A percentile compares a stretch with the other conserved stretches of the same genome.
Evolutionary conservation across 768 basidiomycete genomes (phyloP).

Genomic region (Sistotremastrum suecicum): DNA sequence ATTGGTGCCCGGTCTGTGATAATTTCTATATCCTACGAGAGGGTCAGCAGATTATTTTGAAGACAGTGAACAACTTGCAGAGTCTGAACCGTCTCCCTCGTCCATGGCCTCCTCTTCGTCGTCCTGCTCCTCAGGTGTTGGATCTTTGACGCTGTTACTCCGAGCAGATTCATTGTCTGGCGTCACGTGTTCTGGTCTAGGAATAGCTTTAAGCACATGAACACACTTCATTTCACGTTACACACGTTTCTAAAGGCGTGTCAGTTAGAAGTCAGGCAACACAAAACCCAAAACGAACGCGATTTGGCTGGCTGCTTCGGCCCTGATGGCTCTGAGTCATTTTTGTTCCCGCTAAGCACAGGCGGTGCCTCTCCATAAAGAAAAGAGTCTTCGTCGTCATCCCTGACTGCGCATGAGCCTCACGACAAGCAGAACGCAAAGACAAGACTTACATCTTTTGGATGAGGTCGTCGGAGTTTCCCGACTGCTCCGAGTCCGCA

Average conservation of each 20-base stretch:
- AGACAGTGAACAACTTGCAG: background rate
- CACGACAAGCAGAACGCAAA: too few relatives aligned
- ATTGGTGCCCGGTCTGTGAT: constrained; percentile 71
- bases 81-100: constrained; percentile 10
- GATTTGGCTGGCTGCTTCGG: constrained; percentile 33
- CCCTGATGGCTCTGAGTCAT: constrained; percentile 14
- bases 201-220: constrained; percentile 12
- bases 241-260: constrained; percentile 20
- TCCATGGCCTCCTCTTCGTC: constrained; percentile 22
- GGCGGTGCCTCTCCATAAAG: constrained; percentile 42
- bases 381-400: constrained; percentile 70
- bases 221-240: constrained; percentile 19
- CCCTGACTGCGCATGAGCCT: constrained; percentile 1
- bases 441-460: too few relatives aligned
- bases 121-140: constrained; percentile 16
- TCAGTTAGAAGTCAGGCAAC: constrained; percentile 14
- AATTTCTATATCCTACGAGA: constrained; percentile 67
- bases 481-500: too few relatives aligned
- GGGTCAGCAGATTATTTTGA: constrained; percentile 3
- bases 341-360: constrained; percentile 19
- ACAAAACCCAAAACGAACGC: constrained; percentile 2
- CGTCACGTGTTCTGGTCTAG: constrained; percentile 19
- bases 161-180: constrained; percentile 8
- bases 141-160: constrained; percentile 6
- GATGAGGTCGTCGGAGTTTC: too few relatives aligned